phyloP scores from a whole-genome alignment of 176 grass and related monocot genomes.

The Cenchrus americanus region DNA sequence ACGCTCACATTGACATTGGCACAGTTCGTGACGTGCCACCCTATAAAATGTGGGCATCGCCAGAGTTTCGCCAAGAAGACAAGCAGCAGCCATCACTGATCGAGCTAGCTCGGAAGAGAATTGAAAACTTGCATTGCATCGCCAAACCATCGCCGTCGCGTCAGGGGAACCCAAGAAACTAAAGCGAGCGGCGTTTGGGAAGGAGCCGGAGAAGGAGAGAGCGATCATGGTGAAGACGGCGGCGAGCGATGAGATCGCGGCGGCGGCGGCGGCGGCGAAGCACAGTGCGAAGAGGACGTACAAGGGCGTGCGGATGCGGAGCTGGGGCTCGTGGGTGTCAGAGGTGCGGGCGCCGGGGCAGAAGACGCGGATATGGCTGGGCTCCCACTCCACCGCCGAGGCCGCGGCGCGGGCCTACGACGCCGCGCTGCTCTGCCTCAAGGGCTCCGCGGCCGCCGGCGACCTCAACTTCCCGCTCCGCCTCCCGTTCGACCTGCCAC shows the following conservation, averaged over 20 bases:
- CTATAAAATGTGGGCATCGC: slow-evolving; percentile 66
- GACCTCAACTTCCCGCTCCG: slow-evolving; percentile 80
- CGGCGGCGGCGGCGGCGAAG: background rate
- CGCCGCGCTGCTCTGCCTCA: slow-evolving; percentile 80
- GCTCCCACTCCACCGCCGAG: slow-evolving; percentile 84
- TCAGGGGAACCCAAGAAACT: background rate
- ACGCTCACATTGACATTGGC: slow-evolving; percentile 12
- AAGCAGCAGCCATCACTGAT: slow-evolving; percentile 19
- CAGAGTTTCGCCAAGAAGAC: slow-evolving; percentile 29
- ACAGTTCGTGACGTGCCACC: slow-evolving; percentile 10
- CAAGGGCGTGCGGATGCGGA: slow-evolving; percentile 94
- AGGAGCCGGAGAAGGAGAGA: background rate
- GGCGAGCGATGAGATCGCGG: background rate
- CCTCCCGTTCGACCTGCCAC: slow-evolving; percentile 48
- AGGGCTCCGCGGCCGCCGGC: slow-evolving; percentile 54
- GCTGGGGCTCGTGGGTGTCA: slow-evolving; percentile 96
- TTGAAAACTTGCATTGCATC: background rate
- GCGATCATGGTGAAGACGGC: slow-evolving; percentile 64
- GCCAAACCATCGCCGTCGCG: slow-evolving; percentile 27
- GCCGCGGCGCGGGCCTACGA: slow-evolving; percentile 91
- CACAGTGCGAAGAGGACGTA: slow-evolving; percentile 51
- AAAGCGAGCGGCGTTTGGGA: background rate
- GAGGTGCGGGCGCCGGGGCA: slow-evolving; percentile 83
- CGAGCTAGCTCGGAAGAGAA: background rate
- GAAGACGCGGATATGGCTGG: slow-evolving; percentile 94